A percentile compares a stretch with the other conserved stretches of the same genome.
Conservation (phyloP, 768 basidiomycete species). For the Nidularia sp. region DNA sequence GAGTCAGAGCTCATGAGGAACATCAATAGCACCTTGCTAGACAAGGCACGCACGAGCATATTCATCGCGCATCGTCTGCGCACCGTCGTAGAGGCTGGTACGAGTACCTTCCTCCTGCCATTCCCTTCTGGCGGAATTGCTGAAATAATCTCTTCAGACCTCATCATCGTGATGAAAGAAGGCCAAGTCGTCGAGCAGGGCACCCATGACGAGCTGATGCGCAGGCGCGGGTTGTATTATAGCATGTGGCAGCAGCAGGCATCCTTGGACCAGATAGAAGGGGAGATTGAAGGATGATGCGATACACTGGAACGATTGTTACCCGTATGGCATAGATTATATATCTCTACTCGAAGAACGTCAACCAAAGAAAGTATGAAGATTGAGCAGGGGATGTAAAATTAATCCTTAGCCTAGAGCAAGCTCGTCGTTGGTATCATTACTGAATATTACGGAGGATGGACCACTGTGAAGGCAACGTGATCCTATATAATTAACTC, state of each 20-base stretch:
- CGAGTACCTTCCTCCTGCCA: constrained; percentile 12
- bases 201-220: constrained; percentile 84
- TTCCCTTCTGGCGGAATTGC: background rate
- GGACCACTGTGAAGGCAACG: too few relatives aligned
- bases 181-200: constrained; percentile 91
- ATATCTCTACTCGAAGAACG: too few relatives aligned
- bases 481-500: too few relatives aligned
- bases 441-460: too few relatives aligned
- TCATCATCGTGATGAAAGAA: constrained; percentile 92
- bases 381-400: too few relatives aligned
- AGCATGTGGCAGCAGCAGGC: constrained; percentile 84
- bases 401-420: too few relatives aligned
- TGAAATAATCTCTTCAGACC: constrained; percentile 39
- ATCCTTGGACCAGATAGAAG: constrained; percentile 28
- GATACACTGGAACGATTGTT: too few relatives aligned
- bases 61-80: constrained; percentile 94
- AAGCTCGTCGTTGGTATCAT: too few relatives aligned
- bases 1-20: constrained; percentile 95
- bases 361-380: too few relatives aligned
- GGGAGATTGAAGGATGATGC: constrained; percentile 1
- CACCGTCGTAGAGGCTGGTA: constrained; percentile 88
- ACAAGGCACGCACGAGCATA: constrained; percentile 84
- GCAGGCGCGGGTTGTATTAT: constrained; percentile 63
- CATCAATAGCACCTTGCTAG: constrained; percentile 74
- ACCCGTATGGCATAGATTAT: too few relatives aligned